Conservation (phyloP, 306 rosid genomes). For the Quercus berberidifolia region DNA sequence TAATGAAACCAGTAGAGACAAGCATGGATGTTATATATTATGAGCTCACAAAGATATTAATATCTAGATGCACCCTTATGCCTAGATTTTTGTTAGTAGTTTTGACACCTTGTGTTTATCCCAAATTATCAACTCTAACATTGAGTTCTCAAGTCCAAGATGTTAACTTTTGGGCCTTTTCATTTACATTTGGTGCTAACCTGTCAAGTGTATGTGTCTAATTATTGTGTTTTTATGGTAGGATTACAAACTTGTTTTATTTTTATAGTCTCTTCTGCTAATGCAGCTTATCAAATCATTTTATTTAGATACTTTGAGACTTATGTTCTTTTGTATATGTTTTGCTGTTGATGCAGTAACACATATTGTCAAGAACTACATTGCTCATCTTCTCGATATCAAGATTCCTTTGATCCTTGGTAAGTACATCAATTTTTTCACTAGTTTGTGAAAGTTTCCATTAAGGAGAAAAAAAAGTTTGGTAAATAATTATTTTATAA, state of each 20-base stretch:
- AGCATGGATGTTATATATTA: too few species aligned
- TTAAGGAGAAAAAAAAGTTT: neutral
- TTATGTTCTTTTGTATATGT: neutral
- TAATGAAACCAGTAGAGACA: too few species aligned
- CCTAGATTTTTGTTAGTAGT: too few species aligned
- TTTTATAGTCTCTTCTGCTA: neutral
- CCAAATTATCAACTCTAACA: too few species aligned
- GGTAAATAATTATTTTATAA: neutral
- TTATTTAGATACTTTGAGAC: neutral
- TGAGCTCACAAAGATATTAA: too few species aligned
- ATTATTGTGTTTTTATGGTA: neutral
- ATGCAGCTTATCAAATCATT: slow-evolving; percentile 3
- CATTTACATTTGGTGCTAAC: neutral
- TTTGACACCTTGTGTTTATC: too few species aligned
- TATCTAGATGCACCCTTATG: too few species aligned
- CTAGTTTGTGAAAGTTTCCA: neutral
- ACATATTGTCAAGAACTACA: slow-evolving; percentile 87
- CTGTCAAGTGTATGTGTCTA: neutral
- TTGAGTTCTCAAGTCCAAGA: too few species aligned
- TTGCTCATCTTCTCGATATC: slow-evolving; percentile 59
- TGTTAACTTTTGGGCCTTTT: neutral
- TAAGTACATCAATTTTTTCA: slow-evolving; percentile 23
- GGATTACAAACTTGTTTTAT: neutral
- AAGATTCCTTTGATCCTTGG: slow-evolving; percentile 96
- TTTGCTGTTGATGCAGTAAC: slow-evolving; percentile 55